Evolutionary conservation across 345 rosid species (phyloP), one percentile per base, ranked within the genome.

Genomic region (Acer negundo): DNA sequence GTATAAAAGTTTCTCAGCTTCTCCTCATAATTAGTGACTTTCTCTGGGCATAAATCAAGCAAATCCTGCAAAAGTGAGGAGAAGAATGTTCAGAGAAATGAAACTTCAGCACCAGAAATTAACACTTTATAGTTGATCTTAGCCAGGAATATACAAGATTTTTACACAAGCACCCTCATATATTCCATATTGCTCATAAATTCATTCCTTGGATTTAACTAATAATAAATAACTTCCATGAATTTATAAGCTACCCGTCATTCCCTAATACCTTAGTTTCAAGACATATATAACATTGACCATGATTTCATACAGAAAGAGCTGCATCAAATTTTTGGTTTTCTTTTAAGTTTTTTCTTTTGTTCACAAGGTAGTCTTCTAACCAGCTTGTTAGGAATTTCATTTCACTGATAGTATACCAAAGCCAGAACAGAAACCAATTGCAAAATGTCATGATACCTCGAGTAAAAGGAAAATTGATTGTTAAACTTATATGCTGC

Each of bases 1-100:
- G 90, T 90, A 78, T 86, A 95, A 86, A 93, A 93, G 85, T 89
- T 92, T 86, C 82, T 90, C 59, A 90, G 89, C 90, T 95, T 93
- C 87, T 95, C 93, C 69, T 92, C 94, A 10, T 87, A 95, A 84
- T 93, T 89, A n/a, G 86, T 81, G 46, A 92, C 93, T 81, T 92
- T 90, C 86, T 90, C 97, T 0, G 97, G 98, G 85, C 95, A 89
- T 42, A 92, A 69, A 82, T 93, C 95, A 61, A 95, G 87, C 84
- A 92, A 71, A 81, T 93, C 98, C 98, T 95, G 68, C 65, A 55
- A 22, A 8, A n/a, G 59, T 59, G 26, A 55, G 13, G 61, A 24
- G 26, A 71, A 64, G 19, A 66, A 19, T 23, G 15, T 17, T 26
- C 64, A 69, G 28, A 46, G 62, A 73, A 20, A 24, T 40, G 51